These are phyloP conservation scores for Rhizopus delemar DNA, from an alignment of 371 early-diverging fungal species.

Conservation along the genomic window DNA sequence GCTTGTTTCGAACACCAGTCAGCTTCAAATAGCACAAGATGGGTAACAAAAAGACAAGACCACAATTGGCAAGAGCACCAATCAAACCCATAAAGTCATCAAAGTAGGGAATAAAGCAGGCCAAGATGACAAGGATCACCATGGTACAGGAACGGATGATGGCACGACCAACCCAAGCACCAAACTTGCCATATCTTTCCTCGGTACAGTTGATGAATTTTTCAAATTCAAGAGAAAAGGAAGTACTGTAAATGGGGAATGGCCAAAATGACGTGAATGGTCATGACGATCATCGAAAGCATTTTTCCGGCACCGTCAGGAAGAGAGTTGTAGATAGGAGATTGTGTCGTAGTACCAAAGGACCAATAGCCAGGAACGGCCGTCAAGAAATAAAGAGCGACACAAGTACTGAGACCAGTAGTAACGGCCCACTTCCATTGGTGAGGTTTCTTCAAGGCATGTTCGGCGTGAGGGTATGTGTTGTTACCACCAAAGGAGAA, in stretches of 20 bases:
- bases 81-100: constrained; percentile 75
- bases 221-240: constrained; percentile 79
- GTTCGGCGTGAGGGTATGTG: constrained; percentile 74
- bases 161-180: constrained; percentile 55
- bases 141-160: constrained; percentile 54
- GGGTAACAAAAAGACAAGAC: constrained; percentile 73
- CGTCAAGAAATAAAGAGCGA: constrained; percentile 76
- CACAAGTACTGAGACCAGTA: constrained; percentile 71
- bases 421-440: constrained; percentile 76
- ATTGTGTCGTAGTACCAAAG: constrained; percentile 69
- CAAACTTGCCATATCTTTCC: constrained; percentile 37
- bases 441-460: constrained; percentile 78
- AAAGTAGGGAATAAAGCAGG: constrained; percentile 68
- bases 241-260: constrained; percentile 84
- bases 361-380: constrained; percentile 82
- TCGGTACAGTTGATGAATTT: constrained; percentile 43
- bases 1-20: constrained; percentile 57
- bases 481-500: constrained; percentile 64
- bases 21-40: constrained; percentile 62
- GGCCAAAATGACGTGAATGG: constrained; percentile 85
- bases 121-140: constrained; percentile 52
- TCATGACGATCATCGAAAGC: constrained; percentile 77
- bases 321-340: constrained; percentile 78
- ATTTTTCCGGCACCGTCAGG: constrained; percentile 64
- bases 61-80: constrained; percentile 69